Conservation (phyloP, 1,139 yeast species). For the Scheffersomyces quercinus region DNA sequence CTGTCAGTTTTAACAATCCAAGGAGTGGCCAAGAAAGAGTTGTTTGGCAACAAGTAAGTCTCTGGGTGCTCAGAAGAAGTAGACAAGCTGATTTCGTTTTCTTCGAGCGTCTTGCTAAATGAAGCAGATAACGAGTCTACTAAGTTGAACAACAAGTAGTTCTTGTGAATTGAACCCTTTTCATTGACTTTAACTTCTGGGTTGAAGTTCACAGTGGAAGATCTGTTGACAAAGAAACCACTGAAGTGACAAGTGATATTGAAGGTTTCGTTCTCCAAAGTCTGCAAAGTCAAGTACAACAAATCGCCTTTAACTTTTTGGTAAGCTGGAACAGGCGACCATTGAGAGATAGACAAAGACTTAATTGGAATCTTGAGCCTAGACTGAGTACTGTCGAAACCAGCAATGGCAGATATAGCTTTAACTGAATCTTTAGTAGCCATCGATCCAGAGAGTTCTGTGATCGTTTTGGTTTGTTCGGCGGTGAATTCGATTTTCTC, state of each 20-base stretch:
- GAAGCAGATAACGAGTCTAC: conserved; percentile 56
- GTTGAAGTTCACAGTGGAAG: conserved; percentile 68
- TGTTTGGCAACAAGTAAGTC: conserved; percentile 60
- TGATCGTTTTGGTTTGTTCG: conserved; percentile 10
- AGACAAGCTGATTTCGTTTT: conserved; percentile 43
- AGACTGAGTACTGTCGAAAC: conserved; percentile 23
- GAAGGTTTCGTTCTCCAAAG: conserved; percentile 77
- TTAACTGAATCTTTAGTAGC: conserved; percentile 5
- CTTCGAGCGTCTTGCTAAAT: conserved; percentile 40
- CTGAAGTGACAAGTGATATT: conserved; percentile 75
- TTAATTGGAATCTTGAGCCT: conserved; percentile 45
- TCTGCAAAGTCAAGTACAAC: conserved; percentile 69
- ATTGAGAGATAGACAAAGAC: conserved; percentile 67
- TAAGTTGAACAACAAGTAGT: conserved; percentile 54
- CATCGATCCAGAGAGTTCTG: conserved; percentile 11
- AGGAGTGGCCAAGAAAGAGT: conserved; percentile 64
- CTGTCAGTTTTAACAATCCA: conserved; percentile 59
- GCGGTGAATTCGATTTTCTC: conserved; percentile 17
- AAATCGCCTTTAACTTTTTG: conserved; percentile 73
- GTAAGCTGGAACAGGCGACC: conserved; percentile 83
- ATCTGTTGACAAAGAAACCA: conserved; percentile 78
- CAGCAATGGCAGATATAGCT: conserved; percentile 8
- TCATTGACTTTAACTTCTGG: conserved; percentile 52
- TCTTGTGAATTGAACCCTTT: conserved; percentile 34
- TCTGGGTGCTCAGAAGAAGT: conserved; percentile 53